These are phyloP conservation scores for Pleurotus citrinopileatus DNA, from an alignment of 768 basidiomycete genomes.

Conservation along the genomic window DNA sequence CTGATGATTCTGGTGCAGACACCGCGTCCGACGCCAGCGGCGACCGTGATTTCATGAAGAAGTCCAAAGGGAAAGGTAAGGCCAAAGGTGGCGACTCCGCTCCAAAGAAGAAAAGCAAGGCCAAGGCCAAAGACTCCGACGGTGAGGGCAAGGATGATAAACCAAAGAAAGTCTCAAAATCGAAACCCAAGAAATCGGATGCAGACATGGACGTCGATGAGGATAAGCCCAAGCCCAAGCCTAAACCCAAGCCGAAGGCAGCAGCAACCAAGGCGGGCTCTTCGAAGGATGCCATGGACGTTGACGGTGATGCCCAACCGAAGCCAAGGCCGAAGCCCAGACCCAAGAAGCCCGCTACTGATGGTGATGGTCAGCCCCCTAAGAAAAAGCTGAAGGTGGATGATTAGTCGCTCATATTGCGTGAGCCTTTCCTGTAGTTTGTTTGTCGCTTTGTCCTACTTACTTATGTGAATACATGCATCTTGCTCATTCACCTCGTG, in stretches of 20 bases:
- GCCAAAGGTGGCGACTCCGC: constrained; percentile 25
- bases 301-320: constrained; percentile 35
- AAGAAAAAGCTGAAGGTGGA: constrained; percentile 76
- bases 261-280: constrained; percentile 33
- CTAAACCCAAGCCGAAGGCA: constrained; percentile 41
- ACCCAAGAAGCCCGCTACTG: constrained; percentile 32
- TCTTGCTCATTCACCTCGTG: too few relatives aligned
- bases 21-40: constrained; percentile 87
- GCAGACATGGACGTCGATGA: constrained; percentile 29
- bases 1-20: constrained; percentile 64
- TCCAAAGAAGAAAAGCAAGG: constrained; percentile 43
- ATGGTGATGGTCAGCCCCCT: constrained; percentile 50
- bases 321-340: constrained; percentile 45
- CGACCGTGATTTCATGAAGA: constrained; percentile 61
- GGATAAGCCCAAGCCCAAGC: constrained; percentile 46
- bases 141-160: constrained; percentile 34
- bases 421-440: constrained; percentile 9
- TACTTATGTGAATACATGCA: too few relatives aligned
- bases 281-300: constrained; percentile 48
- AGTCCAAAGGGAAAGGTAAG: constrained; percentile 34
- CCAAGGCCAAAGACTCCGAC: constrained; percentile 29
- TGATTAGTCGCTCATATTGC: constrained; percentile 21
- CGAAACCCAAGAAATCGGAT: constrained; percentile 47
- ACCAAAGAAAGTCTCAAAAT: constrained; percentile 35
- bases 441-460: constrained; percentile 13